A percentile compares a stretch with the other conserved stretches of the same genome.
Evolutionary conservation across 73 alveolate genomes (phyloP).

Genomic region (Stentor roeselii): DNA sequence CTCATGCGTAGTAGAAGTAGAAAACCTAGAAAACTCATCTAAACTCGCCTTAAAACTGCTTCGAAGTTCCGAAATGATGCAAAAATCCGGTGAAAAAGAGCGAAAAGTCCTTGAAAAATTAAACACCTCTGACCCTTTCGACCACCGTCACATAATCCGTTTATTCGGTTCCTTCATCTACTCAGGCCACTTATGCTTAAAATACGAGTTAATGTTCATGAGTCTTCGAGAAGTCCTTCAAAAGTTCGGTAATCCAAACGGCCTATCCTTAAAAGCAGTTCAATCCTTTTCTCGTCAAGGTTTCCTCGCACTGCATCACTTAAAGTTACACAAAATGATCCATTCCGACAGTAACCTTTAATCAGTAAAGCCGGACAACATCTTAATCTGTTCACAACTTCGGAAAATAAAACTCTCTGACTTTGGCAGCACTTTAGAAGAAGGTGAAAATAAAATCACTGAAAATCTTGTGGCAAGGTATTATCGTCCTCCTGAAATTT

Average conservation of each 20-base stretch:
- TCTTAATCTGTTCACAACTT: constrained; percentile 59
- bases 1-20: constrained; percentile 62
- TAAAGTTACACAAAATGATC: constrained; percentile 49
- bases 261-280: constrained; percentile 67
- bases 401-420: constrained; percentile 73
- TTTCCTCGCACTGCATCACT: constrained; percentile 67
- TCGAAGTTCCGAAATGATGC: constrained; percentile 60
- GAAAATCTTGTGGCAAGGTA: constrained; percentile 73
- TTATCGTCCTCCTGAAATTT: constrained; percentile 87
- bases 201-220: constrained; percentile 62
- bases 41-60: constrained; percentile 68
- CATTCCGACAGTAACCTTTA: constrained; percentile 65
- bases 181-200: constrained; percentile 73
- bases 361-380: constrained; percentile 74
- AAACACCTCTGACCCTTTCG: constrained; percentile 58
- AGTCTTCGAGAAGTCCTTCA: constrained; percentile 78
- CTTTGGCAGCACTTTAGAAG: constrained; percentile 75
- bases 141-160: constrained; percentile 60
- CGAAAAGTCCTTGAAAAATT: constrained; percentile 45
- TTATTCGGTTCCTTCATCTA: constrained; percentile 60
- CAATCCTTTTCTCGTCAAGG: constrained; percentile 69
- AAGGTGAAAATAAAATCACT: constrained; percentile 59
- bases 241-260: constrained; percentile 60
- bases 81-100: constrained; percentile 74
- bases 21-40: constrained; percentile 27